These are phyloP conservation scores for Debaryomyces sp. DNA, from an alignment of 1,139 yeast species.

Conservation along the genomic window DNA sequence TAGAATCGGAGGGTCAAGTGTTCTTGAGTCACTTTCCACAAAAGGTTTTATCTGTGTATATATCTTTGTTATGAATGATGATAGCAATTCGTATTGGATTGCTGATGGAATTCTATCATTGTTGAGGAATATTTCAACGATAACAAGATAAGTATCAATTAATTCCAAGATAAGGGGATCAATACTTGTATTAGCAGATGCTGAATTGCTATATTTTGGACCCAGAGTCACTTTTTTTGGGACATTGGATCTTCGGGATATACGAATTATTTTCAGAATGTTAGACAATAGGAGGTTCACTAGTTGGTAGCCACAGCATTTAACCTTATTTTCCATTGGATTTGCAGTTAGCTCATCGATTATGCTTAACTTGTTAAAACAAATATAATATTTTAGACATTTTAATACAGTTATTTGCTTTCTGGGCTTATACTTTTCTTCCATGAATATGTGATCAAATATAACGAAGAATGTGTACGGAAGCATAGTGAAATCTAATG, in stretches of 20 bases:
- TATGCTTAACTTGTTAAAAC: slow-evolving; percentile 16
- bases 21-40: slow-evolving; percentile 8
- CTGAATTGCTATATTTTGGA: neutral
- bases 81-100: slow-evolving; percentile 14
- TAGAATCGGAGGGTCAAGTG: slow-evolving; percentile 12
- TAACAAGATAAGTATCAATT: slow-evolving; percentile 14
- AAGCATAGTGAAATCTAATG: slow-evolving; percentile 10
- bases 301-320: slow-evolving; percentile 11
- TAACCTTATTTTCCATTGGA: slow-evolving; percentile 13
- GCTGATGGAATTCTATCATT: slow-evolving; percentile 12
- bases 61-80: slow-evolving; percentile 10
- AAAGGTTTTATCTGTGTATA: slow-evolving; percentile 8
- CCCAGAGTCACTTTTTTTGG: neutral
- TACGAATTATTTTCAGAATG: slow-evolving; percentile 5
- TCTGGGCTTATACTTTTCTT: neutral
- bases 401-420: slow-evolving; percentile 3
- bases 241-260: neutral
- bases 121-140: slow-evolving; percentile 12
- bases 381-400: slow-evolving; percentile 17
- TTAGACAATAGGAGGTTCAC: slow-evolving; percentile 3
- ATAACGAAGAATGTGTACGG: slow-evolving; percentile 8
- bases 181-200: neutral
- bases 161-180: slow-evolving; percentile 12
- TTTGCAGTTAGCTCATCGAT: slow-evolving; percentile 9
- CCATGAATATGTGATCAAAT: slow-evolving; percentile 5